Base-by-base conservation (phyloP, 1,139 yeast genomes). In the Debaryomyces sp. region DNA sequence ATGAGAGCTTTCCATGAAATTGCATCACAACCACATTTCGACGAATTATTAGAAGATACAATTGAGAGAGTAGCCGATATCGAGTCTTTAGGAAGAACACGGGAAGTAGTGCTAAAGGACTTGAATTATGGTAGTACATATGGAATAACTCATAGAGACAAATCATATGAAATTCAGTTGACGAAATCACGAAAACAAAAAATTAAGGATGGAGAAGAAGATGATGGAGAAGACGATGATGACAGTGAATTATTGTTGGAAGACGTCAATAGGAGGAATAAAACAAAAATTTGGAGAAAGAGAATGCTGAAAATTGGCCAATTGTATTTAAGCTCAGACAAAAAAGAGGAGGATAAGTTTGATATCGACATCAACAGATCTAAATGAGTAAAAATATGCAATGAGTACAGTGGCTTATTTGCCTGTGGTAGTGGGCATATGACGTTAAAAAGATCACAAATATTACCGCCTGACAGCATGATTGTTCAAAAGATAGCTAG, bases 1-100 rank as follows among this genome's bases (percentile, higher is more conserved):
- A 87, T 89, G 96, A 78, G 92, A 57, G 96, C 94, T 2, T 89
- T 89, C 63, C 83, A 87, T 51, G 96, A 89, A 59, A 86, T 89
- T 47, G 87, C 87, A 0, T 70, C 82, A 2, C 84, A 83, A 64
- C 88, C 89, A 0, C 87, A 85, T 18, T 89, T 89, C 58, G 86
- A 86, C 48, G 80, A 84, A 48, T 68, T 88, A n/a, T 67, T 89
- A 34, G 77, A 78, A 15, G 89, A 87, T 50, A 85, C 95, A 0
- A 70, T 82, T n/a, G 83, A 84, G 48, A 71, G 96, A 48, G 89
- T 89, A 1, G 78, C 81, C 8, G 94, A 84, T 36, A 88, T 89
- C 48, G 96, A 89, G 64, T 80, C 90, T 1, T 70, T 89, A 47
- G 87, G 84, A n/a, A 79, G 96, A 66, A 89, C 96, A 0, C 72